Evolutionary conservation across 306 rosid species (phyloP).

Genomic region (Cucurbita moschata): DNA sequence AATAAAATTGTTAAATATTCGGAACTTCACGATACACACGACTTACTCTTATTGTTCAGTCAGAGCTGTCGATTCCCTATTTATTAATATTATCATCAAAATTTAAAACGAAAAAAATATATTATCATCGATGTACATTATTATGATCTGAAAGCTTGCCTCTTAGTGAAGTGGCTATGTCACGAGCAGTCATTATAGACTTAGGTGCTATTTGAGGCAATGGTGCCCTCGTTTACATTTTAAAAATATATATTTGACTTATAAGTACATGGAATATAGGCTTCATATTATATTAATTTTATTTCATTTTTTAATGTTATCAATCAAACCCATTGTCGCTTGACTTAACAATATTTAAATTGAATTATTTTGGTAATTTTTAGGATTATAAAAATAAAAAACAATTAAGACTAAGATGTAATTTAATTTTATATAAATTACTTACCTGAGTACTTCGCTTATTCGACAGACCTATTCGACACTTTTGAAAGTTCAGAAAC

Average conservation of each 20-base stretch:
- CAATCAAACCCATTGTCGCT: background rate
- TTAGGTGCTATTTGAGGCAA: background rate
- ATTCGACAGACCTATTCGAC: too few relatives aligned
- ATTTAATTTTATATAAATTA: too few relatives aligned
- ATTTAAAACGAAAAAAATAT: background rate
- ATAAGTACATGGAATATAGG: background rate
- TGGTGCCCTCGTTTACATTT: background rate
- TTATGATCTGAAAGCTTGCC: background rate
- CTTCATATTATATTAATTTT: background rate
- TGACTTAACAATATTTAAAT: background rate
- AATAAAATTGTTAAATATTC: too few relatives aligned
- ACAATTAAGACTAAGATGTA: too few relatives aligned
- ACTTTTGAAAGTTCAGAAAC: too few relatives aligned
- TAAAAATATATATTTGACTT: background rate
- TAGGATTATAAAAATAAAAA: too few relatives aligned
- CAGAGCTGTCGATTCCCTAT: background rate
- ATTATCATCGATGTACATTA: background rate
- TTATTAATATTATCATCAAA: background rate
- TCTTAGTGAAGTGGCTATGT: background rate
- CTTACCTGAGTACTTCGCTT: too few relatives aligned
- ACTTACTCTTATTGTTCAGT: background rate
- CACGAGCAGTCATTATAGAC: background rate
- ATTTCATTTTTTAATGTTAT: background rate
- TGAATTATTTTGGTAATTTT: too few relatives aligned
- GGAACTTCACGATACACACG: background rate